Evolutionary conservation across 2,329 filamentous ascomycete genomes (phyloP), one percentile per base, ranked within the genome.

Genomic region (Cordyceps pruinosa): DNA sequence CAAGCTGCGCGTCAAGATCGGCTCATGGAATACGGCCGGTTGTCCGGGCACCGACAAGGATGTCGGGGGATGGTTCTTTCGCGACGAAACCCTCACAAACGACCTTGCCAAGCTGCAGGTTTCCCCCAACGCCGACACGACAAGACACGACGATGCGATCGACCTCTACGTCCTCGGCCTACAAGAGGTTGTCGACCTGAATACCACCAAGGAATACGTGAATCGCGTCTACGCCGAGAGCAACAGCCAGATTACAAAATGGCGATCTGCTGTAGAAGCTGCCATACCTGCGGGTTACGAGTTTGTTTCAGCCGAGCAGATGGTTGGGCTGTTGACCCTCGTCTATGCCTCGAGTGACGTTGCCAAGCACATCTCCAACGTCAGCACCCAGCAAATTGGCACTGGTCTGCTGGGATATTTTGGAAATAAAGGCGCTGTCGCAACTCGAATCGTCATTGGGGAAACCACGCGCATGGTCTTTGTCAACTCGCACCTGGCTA

Each of bases 401-500:
- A 99, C 94, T 0, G 94, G 94, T 0, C 72, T 97, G 44, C 83
- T 95, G 72, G 93, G 93, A 0, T 96, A 96, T 67, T 87, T 97
- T 76, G 94, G 94, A 10, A 99, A 99, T 71, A 99, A 99, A 70
- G 94, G 94, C 1, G 93, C 89, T 4, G 87, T 96, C 1, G 83
- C 87, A 3, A 88, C 88, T 4, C 83, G 93, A 21, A 76, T 99
- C 4, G 78, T 99, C 1, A 75, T 99, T 1, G 94, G 93, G 2
- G 94, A 97, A 69, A 91, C 91, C 0, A 97, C 94, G 0, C 82
- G 88, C 30, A 74, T 99, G 56, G 87, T 94, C 25, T 97, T 99
- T 69, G 78, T 97, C 62, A 96, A 99, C 70, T 90, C 84, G 57
- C 94, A 99, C 73, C 78, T 99, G 25, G 88, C 92, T 61, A 96